Evolutionary conservation across 805 yeast genomes (phyloP), one percentile per base, ranked within the genome.

Genomic region (Priceomyces haplophilus): DNA sequence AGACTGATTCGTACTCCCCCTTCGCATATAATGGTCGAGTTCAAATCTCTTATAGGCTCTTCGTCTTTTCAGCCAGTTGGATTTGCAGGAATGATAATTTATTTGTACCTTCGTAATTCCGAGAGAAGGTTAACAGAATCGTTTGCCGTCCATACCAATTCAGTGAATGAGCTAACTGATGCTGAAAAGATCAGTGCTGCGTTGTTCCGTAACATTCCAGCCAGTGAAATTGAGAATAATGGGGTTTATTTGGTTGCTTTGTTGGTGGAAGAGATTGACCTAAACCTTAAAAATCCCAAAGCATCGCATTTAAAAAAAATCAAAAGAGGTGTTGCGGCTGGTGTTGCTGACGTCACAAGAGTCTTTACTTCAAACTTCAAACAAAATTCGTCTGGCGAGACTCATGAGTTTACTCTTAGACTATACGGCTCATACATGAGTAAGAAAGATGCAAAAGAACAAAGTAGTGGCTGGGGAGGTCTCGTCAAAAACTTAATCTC

Each of bases 251-350:
- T 88, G 49, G 95, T 84, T 30, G 91, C 88, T 0, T 75, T 83
- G 3, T 65, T 88, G 43, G 82, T 85, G 5, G 96, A 88, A 59
- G 80, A 78, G 37, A 73, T 86, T 38, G 74, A 77, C 31, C 62
- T 82, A 37, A 52, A 51, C 25, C 42, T 52, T 33, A 62, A 65
- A 45, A 66, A 67, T 11, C 46, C 55, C 8, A 54, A 44, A 35
- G 47, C 49, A 15, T 65, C 64, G 15, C 67, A 58, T 27, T 49
- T 78, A 16, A 60, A 62, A 30, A 58, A 67, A 35, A 75, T 84
- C 37, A 80, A 86, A 55, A 82, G 83, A 55, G 96, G 96, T 44
- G 78, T 88, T 12, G 93, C 91, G 30, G 90, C 89, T 3, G 97
- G 97, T 60, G 93, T 85, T 12, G 78, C 88, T 30, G 95, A 88